Evolutionary conservation across 805 yeast genomes (phyloP), one percentile per base, ranked within the genome.

Genomic region (Pichia gijzeniarum): DNA sequence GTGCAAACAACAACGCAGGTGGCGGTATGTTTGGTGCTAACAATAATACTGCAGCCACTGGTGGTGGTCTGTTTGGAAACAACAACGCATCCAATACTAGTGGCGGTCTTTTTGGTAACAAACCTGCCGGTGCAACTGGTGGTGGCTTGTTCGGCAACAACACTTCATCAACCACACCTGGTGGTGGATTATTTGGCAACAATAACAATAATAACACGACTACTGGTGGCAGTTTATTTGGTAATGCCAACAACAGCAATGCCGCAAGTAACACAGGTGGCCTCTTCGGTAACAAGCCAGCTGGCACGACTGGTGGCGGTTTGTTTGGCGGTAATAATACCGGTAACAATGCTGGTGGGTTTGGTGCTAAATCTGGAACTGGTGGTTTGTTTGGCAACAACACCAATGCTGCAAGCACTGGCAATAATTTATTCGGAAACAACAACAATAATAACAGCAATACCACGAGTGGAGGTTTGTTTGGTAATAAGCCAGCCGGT

Each of bases 351-450:
- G 14, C 25, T 36, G 56, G 53, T 12, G 6, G 5, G 25, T 53
- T 69, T 46, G 71, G 67, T 55, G 67, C 70, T n/a, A 61, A 54
- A 52, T 52, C 63, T 49, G 37, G 46, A 14, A 28, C 60, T 41
- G 59, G 60, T 27, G 66, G 68, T 12, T 31, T 56, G 9, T 63
- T 63, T 48, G 64, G 68, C 34, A 49, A 48, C 33, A 60, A 62
- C n/a, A 27, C 48, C 18, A 53, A 53, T 40, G 55, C 6, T 25
- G 28, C 57, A 14, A 35, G 16, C 30, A 37, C 38, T 30, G 13
- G 33, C 13, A 49, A 45, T 51, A 45, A 53, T 54, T 45, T 70
- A 33, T 72, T 72, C 55, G 76, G 73, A 19, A 47, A 41, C 41
- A 30, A 16, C 33, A 16, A 56, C 41, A 51, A 51, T 32, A 53